Conservation (phyloP, 805 yeast genomes). For the Hagleromyces aurorensis region DNA sequence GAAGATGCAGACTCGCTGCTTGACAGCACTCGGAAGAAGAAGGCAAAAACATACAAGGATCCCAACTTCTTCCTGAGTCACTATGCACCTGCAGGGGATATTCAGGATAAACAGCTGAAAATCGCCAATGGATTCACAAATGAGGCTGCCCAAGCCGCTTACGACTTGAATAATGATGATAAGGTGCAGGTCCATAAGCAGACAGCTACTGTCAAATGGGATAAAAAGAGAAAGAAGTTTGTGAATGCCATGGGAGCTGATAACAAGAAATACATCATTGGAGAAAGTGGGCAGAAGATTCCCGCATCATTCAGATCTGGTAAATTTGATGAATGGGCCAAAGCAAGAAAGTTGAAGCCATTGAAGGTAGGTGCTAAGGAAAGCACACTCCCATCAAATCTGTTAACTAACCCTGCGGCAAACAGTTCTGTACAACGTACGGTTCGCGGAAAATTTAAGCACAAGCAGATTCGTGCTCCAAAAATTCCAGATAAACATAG, state of each 20-base stretch:
- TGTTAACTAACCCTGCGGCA: conserved; percentile 28
- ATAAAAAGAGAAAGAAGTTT: conserved; percentile 84
- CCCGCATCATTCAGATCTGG: conserved; percentile 93
- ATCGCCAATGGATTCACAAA: conserved; percentile 60
- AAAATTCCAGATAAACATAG: conserved; percentile 83
- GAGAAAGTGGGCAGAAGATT: conserved; percentile 87
- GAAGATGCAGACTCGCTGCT: conserved; percentile 34
- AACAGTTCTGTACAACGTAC: conserved; percentile 18
- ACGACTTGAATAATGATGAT: conserved; percentile 75
- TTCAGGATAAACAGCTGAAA: conserved; percentile 73
- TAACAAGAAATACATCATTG: conserved; percentile 73
- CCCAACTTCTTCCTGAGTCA: conserved; percentile 77
- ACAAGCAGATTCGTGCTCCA: conserved; percentile 71
- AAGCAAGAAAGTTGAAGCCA: conserved; percentile 51
- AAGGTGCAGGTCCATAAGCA: conserved; percentile 62
- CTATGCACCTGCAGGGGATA: conserved; percentile 71
- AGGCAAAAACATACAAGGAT: conserved; percentile 57
- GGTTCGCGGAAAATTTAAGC: conserved; percentile 52
- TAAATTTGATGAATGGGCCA: conserved; percentile 86
- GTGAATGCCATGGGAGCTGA: conserved; percentile 73
- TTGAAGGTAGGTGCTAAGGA: conserved; percentile 51
- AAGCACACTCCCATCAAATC: conserved; percentile 28
- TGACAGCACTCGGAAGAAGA: conserved; percentile 28
- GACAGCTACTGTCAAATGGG: conserved; percentile 74
- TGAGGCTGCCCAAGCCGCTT: conserved; percentile 79